Conservation (phyloP, 257 asterid species). For the Catharanthus roseus region DNA sequence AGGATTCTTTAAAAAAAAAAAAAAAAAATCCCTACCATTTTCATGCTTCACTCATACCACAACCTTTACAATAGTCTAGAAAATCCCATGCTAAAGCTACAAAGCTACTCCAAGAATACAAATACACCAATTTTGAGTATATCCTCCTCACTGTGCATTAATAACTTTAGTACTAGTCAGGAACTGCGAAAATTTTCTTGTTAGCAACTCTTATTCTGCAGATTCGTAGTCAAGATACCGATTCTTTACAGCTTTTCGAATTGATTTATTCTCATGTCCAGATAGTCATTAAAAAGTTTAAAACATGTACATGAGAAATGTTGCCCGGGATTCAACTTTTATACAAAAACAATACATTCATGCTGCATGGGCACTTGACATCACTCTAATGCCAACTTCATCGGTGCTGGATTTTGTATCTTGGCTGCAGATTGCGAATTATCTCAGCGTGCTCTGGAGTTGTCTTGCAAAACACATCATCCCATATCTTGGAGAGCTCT, state of each 20-base stretch:
- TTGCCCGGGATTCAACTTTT: not conserved
- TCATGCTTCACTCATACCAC: not conserved
- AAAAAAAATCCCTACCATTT: no score
- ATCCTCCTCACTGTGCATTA: not conserved
- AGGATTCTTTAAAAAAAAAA: no score
- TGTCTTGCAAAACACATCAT: conserved; percentile 58
- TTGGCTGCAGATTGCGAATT: conserved; percentile 36
- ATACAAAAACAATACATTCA: not conserved
- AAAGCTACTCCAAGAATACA: not conserved
- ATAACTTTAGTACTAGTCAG: not conserved
- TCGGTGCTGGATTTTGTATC: conserved; percentile 24
- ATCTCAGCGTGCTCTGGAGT: conserved; percentile 34
- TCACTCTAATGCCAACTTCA: not conserved
- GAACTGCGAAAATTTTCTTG: not conserved
- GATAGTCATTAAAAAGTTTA: not conserved
- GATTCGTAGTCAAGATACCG: not conserved
- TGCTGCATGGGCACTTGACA: not conserved
- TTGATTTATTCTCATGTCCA: not conserved
- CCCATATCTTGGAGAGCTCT: conserved; percentile 67
- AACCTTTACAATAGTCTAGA: not conserved
- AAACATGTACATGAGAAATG: not conserved
- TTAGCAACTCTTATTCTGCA: not conserved
- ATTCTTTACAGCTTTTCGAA: not conserved
- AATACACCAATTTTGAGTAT: not conserved
- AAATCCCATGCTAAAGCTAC: not conserved